These are phyloP conservation scores for Cordyceps farinosa DNA, from an alignment of 2,329 filamentous ascomycete genomes.

Conservation along the genomic window DNA sequence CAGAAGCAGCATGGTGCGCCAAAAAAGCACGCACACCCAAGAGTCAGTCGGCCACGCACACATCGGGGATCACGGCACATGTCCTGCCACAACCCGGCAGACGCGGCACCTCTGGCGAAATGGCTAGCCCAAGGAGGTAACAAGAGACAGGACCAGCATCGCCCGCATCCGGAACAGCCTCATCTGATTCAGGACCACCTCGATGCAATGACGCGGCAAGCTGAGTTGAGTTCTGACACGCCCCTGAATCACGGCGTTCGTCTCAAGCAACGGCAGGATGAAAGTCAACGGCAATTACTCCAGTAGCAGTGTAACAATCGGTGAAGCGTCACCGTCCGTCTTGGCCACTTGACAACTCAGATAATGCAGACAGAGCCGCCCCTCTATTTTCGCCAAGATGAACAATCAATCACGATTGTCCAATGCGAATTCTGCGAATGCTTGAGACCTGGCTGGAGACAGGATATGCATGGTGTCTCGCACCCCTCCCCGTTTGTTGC, in stretches of 20 bases:
- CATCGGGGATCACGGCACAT: slow-evolving; percentile 6
- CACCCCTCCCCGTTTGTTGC: not conserved
- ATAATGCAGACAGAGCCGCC: too few relatives aligned
- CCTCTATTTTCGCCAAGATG: not conserved
- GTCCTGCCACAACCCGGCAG: slow-evolving; percentile 11
- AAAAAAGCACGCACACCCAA: not conserved
- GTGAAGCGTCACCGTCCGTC: not conserved
- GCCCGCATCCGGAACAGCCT: not conserved
- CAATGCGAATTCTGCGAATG: not conserved
- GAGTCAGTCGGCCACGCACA: not conserved
- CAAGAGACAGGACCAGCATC: not conserved
- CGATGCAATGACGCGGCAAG: slow-evolving; percentile 3
- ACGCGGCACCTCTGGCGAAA: not conserved
- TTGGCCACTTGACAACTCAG: not conserved
- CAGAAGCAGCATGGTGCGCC: not conserved
- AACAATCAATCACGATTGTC: not conserved
- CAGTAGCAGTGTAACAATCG: not conserved
- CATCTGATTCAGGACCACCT: not conserved
- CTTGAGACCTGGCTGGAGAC: not conserved
- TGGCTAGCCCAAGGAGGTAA: not conserved
- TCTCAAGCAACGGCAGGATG: not conserved
- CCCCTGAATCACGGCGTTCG: not conserved
- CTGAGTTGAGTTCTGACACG: not conserved
- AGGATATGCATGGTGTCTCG: not conserved
- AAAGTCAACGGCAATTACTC: too few relatives aligned